A percentile compares a stretch with the other conserved stretches of the same genome.
Conservation (phyloP, 2,329 filamentous ascomycete species). For the Colletotrichum orbiculare region DNA sequence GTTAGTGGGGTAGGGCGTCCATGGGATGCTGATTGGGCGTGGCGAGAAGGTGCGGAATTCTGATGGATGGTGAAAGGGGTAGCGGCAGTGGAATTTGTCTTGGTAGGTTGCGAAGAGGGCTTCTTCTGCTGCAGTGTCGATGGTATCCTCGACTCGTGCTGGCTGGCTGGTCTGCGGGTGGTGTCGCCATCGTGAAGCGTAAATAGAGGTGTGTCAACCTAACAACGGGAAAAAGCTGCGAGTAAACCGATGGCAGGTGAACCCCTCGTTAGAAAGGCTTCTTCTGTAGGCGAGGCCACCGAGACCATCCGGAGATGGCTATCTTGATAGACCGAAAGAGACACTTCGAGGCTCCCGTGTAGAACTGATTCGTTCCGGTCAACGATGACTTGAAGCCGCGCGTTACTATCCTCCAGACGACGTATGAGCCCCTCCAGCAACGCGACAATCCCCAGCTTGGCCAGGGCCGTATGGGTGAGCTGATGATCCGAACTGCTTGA, state of each 20-base stretch:
- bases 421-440: slow-evolving; percentile 7
- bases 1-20: too few relatives aligned
- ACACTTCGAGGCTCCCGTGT: too few relatives aligned
- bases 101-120: slow-evolving; percentile 15
- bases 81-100: too few relatives aligned
- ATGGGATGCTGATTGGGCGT: too few relatives aligned
- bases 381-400: slow-evolving; percentile 12
- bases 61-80: too few relatives aligned
- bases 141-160: not conserved
- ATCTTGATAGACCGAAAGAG: not conserved
- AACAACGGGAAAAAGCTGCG: slow-evolving; percentile 1
- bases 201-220: not conserved
- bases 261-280: not conserved
- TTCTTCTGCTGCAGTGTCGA: slow-evolving; percentile 33
- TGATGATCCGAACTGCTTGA: slow-evolving; percentile 38
- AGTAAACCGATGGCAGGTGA: not conserved
- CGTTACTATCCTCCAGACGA: slow-evolving; percentile 13
- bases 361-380: not conserved
- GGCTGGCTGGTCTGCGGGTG: not conserved
- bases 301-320: not conserved
- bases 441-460: slow-evolving; percentile 10
- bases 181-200: not conserved
- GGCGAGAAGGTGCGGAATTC: too few relatives aligned
- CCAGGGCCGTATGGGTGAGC: slow-evolving; percentile 1
- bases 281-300: not conserved